These are phyloP conservation scores for Chlamydomonas schloesseri DNA, from an alignment of 139 green algal genomes.

Conservation along the genomic window DNA sequence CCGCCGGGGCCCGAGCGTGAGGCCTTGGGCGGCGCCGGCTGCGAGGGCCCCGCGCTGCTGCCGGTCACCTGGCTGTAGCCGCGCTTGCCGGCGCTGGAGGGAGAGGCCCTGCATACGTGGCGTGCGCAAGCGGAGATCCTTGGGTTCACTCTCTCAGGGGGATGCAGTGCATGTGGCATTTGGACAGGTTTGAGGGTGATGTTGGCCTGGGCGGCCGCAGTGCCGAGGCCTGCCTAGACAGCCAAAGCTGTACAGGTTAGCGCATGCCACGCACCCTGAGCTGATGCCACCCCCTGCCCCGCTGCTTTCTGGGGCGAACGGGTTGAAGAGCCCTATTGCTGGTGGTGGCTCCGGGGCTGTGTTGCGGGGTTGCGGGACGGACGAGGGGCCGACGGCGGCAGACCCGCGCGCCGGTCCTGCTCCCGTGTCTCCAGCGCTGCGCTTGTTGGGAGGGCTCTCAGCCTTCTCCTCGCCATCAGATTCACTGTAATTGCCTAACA, in stretches of 20 bases:
- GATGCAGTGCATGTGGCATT: too few species aligned
- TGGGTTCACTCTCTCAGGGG: too few species aligned
- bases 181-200: too few species aligned
- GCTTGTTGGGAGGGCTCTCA: too few species aligned
- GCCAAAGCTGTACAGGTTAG: too few species aligned
- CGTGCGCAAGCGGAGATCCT: too few species aligned
- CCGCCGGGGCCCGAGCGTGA: neutral
- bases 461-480: constrained; percentile 36
- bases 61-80: constrained; percentile 26
- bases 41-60: neutral
- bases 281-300: too few species aligned
- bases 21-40: neutral
- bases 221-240: too few species aligned
- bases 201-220: too few species aligned
- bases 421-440: too few species aligned
- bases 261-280: neutral
- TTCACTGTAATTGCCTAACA: constrained; percentile 20
- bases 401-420: too few species aligned
- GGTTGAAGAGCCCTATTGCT: constrained; percentile 25
- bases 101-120: neutral
- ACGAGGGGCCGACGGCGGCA: too few species aligned
- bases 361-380: neutral
- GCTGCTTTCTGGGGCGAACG: neutral
- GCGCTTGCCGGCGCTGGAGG: constrained; percentile 3
- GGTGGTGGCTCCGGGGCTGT: neutral